Evolutionary conservation across 1,284 basidiomycete species (phyloP).

Genomic region (Papiliotrema flavescens): DNA sequence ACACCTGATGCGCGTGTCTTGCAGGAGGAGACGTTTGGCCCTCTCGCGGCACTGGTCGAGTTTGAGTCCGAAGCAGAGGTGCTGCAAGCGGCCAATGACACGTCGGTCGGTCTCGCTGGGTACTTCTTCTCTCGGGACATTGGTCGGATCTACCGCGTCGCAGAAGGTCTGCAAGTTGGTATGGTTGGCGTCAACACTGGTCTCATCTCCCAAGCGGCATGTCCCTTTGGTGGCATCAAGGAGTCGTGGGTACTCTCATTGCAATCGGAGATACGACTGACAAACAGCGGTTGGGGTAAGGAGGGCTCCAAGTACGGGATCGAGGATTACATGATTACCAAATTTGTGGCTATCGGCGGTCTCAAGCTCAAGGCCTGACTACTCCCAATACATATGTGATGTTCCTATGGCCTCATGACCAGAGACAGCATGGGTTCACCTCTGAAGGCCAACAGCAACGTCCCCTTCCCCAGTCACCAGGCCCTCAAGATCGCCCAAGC

Average conservation of each 20-base stretch:
- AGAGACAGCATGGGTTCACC: too few species aligned
- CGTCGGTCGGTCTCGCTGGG: conserved; percentile 79
- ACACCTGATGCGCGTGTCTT: conserved; percentile 60
- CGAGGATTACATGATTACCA: conserved; percentile 36
- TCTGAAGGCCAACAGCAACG: too few species aligned
- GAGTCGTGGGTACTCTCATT: conserved; percentile 49
- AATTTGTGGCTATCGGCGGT: conserved; percentile 9
- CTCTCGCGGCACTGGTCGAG: conserved; percentile 56
- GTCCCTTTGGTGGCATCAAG: conserved; percentile 69
- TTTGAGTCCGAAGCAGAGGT: conserved; percentile 93
- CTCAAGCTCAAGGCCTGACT: neutral
- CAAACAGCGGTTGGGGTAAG: conserved; percentile 55
- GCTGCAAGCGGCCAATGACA: conserved; percentile 72
- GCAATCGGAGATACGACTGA: too few species aligned
- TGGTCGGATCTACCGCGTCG: conserved; percentile 82
- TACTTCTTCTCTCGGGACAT: conserved; percentile 89
- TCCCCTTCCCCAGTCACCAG: neutral
- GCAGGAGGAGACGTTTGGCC: conserved; percentile 82
- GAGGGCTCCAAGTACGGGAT: conserved; percentile 48
- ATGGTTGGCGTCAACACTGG: conserved; percentile 79
- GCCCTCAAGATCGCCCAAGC: neutral
- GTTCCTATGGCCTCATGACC: too few species aligned
- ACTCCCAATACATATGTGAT: too few species aligned
- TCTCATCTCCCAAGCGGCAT: conserved; percentile 67
- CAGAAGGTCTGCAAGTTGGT: conserved; percentile 86